phyloP scores from a whole-genome alignment of 345 rosid genomes.

The Populus davidiana region DNA sequence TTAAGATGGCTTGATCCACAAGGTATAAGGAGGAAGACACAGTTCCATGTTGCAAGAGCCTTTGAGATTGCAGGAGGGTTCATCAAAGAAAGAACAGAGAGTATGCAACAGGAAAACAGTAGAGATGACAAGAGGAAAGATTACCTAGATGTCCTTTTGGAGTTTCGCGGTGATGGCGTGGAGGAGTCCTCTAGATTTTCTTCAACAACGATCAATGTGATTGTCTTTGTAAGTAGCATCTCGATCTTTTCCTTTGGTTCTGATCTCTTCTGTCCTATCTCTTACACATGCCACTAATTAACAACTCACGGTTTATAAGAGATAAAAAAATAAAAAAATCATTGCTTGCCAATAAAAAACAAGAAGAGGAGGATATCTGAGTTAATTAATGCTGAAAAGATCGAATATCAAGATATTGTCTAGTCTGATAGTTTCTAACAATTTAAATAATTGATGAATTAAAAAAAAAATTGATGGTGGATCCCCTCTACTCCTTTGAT shows the following conservation, averaged over 20 bases:
- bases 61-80: conserved; percentile 59
- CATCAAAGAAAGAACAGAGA: conserved; percentile 52
- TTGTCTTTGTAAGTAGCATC: conserved; percentile 52
- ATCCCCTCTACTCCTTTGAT: too few relatives aligned
- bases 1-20: conserved; percentile 70
- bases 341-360: too few relatives aligned
- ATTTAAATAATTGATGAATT: too few relatives aligned
- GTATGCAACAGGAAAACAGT: background rate
- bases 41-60: conserved; percentile 56
- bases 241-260: background rate
- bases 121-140: conserved; percentile 41
- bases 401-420: too few relatives aligned
- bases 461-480: too few relatives aligned
- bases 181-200: conserved; percentile 51
- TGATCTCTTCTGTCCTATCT: too few relatives aligned
- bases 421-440: too few relatives aligned
- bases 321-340: too few relatives aligned
- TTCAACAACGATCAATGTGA: conserved; percentile 57
- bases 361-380: too few relatives aligned
- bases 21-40: conserved; percentile 58
- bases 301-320: too few relatives aligned
- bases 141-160: conserved; percentile 73
- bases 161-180: conserved; percentile 55
- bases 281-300: too few relatives aligned
- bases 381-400: too few relatives aligned